Evolutionary conservation across 2,329 filamentous ascomycete species (phyloP).

Genomic region (Fusarium circinatum): DNA sequence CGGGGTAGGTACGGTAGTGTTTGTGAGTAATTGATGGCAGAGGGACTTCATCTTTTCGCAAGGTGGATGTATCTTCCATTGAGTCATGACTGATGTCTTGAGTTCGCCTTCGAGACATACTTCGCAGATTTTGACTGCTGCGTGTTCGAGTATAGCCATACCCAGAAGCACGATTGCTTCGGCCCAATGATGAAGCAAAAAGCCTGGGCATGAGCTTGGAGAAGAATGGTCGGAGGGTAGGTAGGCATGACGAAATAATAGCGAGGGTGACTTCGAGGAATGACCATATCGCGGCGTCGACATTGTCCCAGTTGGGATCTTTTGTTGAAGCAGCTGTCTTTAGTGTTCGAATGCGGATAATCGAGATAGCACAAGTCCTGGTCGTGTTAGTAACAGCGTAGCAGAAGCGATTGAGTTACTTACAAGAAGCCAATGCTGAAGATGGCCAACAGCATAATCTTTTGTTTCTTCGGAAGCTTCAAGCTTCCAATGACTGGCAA

Average conservation of each 20-base stretch:
- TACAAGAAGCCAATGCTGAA: constrained; percentile 17
- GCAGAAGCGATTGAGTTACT: fast-evolving
- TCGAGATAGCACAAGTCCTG: constrained; percentile 21
- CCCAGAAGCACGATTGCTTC: neutral
- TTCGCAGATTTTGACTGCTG: neutral
- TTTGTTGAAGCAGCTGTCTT: constrained; percentile 9
- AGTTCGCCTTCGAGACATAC: neutral
- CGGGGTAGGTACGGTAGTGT: neutral
- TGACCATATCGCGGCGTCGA: constrained; percentile 20
- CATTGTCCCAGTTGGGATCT: constrained; percentile 28
- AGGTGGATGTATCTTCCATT: neutral
- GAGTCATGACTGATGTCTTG: neutral
- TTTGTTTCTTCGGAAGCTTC: constrained; percentile 14
- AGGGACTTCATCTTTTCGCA: neutral
- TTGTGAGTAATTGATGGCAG: neutral
- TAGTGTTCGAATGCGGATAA: constrained; percentile 13
- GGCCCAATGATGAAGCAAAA: neutral
- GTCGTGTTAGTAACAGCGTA: neutral
- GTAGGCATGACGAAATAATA: constrained; percentile 16
- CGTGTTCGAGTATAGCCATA: neutral
- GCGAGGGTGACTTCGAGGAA: constrained; percentile 20
- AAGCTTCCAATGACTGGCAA: constrained; percentile 15
- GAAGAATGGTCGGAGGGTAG: constrained; percentile 12
- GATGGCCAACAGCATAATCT: constrained; percentile 10
- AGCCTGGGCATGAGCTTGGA: constrained; percentile 15